Evolutionary conservation across 768 basidiomycete species (phyloP).

Genomic region (Amanita brunnescens): DNA sequence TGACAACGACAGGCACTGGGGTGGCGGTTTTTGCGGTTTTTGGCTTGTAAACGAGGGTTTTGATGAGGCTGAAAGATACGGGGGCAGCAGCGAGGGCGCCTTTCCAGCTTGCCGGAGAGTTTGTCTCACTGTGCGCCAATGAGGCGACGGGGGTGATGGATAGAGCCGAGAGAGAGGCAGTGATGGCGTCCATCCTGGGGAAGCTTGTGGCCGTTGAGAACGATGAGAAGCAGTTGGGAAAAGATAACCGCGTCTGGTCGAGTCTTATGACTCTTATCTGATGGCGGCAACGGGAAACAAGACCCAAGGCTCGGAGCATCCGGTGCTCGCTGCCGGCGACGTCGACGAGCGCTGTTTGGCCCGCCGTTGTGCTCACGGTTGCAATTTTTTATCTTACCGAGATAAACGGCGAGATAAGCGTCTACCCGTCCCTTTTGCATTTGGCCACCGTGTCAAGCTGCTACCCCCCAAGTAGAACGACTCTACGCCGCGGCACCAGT

Average conservation of each 20-base stretch:
- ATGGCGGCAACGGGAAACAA: slow-evolving; percentile 2
- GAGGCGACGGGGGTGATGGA: slow-evolving; percentile 45
- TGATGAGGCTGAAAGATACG: slow-evolving; percentile 62
- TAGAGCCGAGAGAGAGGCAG: slow-evolving; percentile 38
- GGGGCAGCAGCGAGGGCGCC: slow-evolving; percentile 57
- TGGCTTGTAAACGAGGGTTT: slow-evolving; percentile 92
- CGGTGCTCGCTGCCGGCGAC: not conserved
- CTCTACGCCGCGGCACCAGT: too few species aligned
- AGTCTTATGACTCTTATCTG: slow-evolving; percentile 5
- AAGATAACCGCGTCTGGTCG: not conserved
- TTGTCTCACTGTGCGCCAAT: slow-evolving; percentile 52
- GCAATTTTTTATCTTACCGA: slow-evolving; percentile 3
- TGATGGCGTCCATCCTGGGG: slow-evolving; percentile 29
- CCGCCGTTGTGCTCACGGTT: not conserved
- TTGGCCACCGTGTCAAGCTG: too few species aligned
- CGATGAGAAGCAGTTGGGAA: not conserved
- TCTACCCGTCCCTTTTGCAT: too few species aligned
- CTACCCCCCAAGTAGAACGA: too few species aligned
- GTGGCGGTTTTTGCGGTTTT: slow-evolving; percentile 88
- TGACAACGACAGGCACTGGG: slow-evolving; percentile 78
- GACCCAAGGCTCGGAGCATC: not conserved
- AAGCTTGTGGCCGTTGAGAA: not conserved
- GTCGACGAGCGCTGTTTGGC: not conserved
- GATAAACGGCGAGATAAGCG: not conserved
- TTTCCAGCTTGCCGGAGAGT: slow-evolving; percentile 71